A percentile compares a stretch with the other conserved stretches of the same genome.
phyloP scores from a whole-genome alignment of 768 basidiomycete genomes.

The Tulasnella calospora region DNA sequence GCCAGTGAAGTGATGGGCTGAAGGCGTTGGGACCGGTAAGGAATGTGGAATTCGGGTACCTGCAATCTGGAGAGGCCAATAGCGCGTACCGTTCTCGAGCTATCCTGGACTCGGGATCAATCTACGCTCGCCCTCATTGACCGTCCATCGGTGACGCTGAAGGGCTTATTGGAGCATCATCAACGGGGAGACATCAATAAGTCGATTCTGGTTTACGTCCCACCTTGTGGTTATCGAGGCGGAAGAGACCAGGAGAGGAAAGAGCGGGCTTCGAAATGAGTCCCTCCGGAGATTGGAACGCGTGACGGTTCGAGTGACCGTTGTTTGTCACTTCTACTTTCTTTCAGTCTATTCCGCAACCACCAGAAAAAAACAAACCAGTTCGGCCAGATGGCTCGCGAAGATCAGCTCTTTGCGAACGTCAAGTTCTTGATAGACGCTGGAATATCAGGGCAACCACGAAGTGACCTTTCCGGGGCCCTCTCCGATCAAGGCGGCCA shows the following conservation, averaged over 20 bases:
- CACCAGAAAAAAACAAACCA: not conserved
- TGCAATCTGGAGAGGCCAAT: no score
- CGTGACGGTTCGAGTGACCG: constrained; percentile 3
- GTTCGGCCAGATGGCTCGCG: not conserved
- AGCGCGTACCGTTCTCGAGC: no score
- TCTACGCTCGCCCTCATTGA: no score
- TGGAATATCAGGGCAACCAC: constrained; percentile 19
- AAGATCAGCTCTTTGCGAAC: constrained; percentile 24
- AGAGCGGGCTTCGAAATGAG: not conserved
- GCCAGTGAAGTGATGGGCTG: no score
- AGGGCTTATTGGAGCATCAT: no score
- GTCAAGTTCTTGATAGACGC: constrained; percentile 26
- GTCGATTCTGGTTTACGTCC: no score
- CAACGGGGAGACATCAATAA: no score
- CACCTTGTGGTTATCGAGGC: not conserved
- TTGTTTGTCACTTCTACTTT: not conserved
- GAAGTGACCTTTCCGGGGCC: constrained; percentile 44
- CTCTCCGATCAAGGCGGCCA: constrained; percentile 53
- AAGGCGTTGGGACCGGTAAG: no score
- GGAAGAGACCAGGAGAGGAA: not conserved
- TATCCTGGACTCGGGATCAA: no score
- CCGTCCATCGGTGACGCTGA: no score
- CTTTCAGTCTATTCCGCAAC: not conserved
- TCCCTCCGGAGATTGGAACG: not conserved
- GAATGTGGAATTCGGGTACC: no score